Evolutionary conservation across 805 yeast species (phyloP).

Genomic region (Kodamaea lidongshanica): DNA sequence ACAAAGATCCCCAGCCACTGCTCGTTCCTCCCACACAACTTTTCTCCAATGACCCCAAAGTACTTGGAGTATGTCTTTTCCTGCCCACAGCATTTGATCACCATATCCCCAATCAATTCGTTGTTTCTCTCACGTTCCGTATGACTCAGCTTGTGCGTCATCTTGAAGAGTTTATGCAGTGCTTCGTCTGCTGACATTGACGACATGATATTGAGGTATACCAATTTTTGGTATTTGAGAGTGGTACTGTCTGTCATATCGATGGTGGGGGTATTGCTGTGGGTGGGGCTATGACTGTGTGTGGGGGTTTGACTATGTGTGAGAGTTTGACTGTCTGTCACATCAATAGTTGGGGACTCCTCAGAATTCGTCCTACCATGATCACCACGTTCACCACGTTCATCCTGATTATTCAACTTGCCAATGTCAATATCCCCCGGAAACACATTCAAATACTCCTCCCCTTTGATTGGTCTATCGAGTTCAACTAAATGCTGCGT

Average conservation of each 20-base stretch:
- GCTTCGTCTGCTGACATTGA: slow-evolving; percentile 91
- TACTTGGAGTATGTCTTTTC: slow-evolving; percentile 82
- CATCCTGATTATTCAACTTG: too few species aligned
- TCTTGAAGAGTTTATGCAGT: slow-evolving; percentile 69
- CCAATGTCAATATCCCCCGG: too few species aligned
- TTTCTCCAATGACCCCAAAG: slow-evolving; percentile 72
- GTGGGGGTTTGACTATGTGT: too few species aligned
- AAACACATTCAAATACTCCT: too few species aligned
- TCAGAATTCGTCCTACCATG: too few species aligned
- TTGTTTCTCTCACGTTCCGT: slow-evolving; percentile 29
- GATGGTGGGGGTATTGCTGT: too few species aligned
- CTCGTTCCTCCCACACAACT: slow-evolving; percentile 45
- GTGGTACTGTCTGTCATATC: slow-evolving; percentile 68
- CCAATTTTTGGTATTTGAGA: slow-evolving; percentile 62
- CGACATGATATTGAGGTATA: slow-evolving; percentile 80
- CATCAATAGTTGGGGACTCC: too few species aligned
- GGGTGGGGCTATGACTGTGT: slow-evolving; percentile 13
- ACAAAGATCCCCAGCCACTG: slow-evolving; percentile 56
- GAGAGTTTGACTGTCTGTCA: too few species aligned
- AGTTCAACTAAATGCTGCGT: too few species aligned
- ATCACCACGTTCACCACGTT: too few species aligned
- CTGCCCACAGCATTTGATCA: slow-evolving; percentile 76
- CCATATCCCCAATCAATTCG: slow-evolving; percentile 58
- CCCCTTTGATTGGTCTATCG: too few species aligned
- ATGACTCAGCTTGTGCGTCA: slow-evolving; percentile 20